Conservation (phyloP, 345 rosid species). For the Triadica sebifera region DNA sequence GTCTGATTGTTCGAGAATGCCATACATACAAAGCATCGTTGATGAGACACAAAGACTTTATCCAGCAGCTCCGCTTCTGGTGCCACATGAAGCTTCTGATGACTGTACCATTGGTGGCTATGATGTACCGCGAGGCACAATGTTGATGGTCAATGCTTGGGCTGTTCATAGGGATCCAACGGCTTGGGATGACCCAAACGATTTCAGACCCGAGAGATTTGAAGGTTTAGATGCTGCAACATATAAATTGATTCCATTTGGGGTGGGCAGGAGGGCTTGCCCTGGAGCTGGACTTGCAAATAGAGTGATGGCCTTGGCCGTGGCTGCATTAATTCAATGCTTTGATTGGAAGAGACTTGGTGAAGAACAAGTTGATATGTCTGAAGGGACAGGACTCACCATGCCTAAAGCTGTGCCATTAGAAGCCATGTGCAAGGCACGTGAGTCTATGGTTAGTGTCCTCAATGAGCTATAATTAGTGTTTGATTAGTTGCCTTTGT, state of each 20-base stretch:
- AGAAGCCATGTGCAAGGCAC: too few species aligned
- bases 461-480: too few species aligned
- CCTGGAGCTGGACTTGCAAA: constrained; percentile 51
- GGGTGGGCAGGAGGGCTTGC: constrained; percentile 50
- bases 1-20: neutral
- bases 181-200: constrained; percentile 26
- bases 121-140: constrained; percentile 21
- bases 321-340: constrained; percentile 49
- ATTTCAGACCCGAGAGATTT: constrained; percentile 39
- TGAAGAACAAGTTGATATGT: constrained; percentile 33
- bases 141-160: constrained; percentile 20
- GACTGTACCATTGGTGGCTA: constrained; percentile 29
- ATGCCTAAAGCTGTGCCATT: too few species aligned
- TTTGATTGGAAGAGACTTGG: constrained; percentile 53
- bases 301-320: constrained; percentile 30
- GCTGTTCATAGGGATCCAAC: constrained; percentile 30
- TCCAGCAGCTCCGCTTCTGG: constrained; percentile 12
- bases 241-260: constrained; percentile 41
- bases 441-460: too few species aligned
- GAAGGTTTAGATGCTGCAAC: constrained; percentile 14
- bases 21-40: constrained; percentile 18
- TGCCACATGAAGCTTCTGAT: constrained; percentile 16
- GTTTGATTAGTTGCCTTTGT: too few species aligned
- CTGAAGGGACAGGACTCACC: too few species aligned
- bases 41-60: constrained; percentile 9